Evolutionary conservation across 768 basidiomycete species (phyloP), one percentile per base, ranked within the genome.

Genomic region (Termitomyces sp.): DNA sequence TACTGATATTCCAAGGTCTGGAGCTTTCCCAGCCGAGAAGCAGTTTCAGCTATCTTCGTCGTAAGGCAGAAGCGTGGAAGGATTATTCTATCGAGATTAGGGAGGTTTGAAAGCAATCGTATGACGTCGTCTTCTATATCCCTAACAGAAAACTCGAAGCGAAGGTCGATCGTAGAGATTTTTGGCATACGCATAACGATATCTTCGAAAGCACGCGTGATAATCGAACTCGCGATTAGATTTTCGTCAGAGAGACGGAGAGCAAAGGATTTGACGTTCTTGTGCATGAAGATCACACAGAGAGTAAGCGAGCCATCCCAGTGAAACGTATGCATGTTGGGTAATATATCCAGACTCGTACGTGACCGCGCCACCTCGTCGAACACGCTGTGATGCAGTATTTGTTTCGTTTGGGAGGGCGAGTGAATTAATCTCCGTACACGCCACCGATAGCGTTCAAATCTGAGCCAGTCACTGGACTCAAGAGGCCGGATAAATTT

Each of bases 361-460:
- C 85, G 75, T 9, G 84, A 80, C 44, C 81, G 74, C 0, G 82
- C 81, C 8, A 86, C 72, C 53, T 80, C 79, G 64, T 85, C 82
- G 61, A 82, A 79, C 55, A 73, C 72, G 50, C 67, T 67, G 23
- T 67, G 67, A 55, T 68, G 59, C 14, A 79, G 65, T 23, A 66
- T 26, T 23, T 62, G 53, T 23, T 21, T 56, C 15, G 61, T 54
- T n/a, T 59, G 62, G 12, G 54, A 55, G 28, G 61, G 51, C 50
- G 67, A 54, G 49, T 61, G 65, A 44, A 56, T 62, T 28, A 84
- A 54, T 3, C 62, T 66, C 12, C 82, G 74, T 19, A 85, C 76
- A 46, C 80, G 78, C 17, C 68, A 62, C n/a, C 74, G 75, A 59
- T 86, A 87, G 44, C 73, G 75, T 55, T 78, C 72, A 62, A 85